These are phyloP conservation scores for Phytophthora fragariae DNA, from an alignment of 352 stramenopile genomes.

Conservation along the genomic window DNA sequence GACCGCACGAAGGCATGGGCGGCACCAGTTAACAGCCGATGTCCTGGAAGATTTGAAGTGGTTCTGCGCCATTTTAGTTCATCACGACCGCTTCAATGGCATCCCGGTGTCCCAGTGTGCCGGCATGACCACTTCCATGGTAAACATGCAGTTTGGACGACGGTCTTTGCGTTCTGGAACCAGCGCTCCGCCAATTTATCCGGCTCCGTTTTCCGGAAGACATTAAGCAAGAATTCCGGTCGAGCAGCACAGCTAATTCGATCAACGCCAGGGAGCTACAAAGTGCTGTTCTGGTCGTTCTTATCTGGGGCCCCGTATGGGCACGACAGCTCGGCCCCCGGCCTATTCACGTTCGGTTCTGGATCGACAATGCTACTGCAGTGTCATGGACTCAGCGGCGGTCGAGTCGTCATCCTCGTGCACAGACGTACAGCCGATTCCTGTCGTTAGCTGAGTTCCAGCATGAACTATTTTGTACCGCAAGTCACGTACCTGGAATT, in stretches of 20 bases:
- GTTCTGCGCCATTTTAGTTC: not conserved
- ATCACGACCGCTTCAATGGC: not conserved
- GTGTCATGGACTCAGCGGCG: slow-evolving; percentile 8
- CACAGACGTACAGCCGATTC: slow-evolving; percentile 9
- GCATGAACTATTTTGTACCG: not conserved
- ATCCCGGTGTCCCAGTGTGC: not conserved
- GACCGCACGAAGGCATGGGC: no score
- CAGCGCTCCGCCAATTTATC: slow-evolving; percentile 5
- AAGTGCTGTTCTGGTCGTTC: not conserved
- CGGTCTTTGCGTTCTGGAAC: slow-evolving; percentile 1
- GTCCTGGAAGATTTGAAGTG: not conserved
- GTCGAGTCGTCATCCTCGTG: not conserved
- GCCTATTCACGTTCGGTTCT: not conserved
- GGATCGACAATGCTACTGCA: slow-evolving; percentile 10
- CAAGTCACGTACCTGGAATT: not conserved
- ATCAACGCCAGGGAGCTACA: slow-evolving; percentile 3
- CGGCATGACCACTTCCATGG: not conserved
- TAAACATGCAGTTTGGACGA: slow-evolving; percentile 1
- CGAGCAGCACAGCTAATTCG: not conserved
- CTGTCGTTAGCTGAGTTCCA: slow-evolving; percentile 8
- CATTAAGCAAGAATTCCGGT: not conserved
- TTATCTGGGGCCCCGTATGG: slow-evolving; percentile 7
- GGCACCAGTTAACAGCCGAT: not conserved
- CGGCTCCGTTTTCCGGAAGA: not conserved
- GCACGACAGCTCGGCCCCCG: no score